A percentile compares a stretch with the other conserved stretches of the same genome.
Evolutionary conservation across 2,329 filamentous ascomycete species (phyloP).

Genomic region (Chaetomiaceae sp.): DNA sequence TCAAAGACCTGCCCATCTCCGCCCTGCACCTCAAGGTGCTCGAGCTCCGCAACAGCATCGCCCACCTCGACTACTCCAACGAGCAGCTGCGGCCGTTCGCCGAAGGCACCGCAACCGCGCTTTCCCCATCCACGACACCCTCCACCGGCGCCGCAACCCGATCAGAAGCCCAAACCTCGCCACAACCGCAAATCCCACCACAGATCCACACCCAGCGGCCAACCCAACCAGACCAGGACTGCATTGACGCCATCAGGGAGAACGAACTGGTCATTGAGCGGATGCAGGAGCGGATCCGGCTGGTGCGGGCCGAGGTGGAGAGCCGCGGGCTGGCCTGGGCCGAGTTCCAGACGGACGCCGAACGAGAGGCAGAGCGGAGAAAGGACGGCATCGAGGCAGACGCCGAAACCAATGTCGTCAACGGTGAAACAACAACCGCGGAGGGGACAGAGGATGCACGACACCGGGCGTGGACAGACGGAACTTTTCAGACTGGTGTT

Average conservation of each 20-base stretch:
- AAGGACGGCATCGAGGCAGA: conserved; percentile 10
- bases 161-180: conserved; percentile 22
- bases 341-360: conserved; percentile 50
- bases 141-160: conserved; percentile 18
- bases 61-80: conserved; percentile 70
- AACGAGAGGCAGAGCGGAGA: conserved; percentile 33
- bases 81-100: conserved; percentile 67
- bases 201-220: no score
- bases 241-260: conserved; percentile 68
- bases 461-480: conserved; percentile 52
- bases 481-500: conserved; percentile 59
- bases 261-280: conserved; percentile 65
- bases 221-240: conserved; percentile 58
- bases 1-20: conserved; percentile 61
- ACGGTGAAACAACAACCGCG: neutral
- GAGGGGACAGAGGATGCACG: conserved; percentile 13
- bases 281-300: conserved; percentile 61
- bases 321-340: conserved; percentile 52
- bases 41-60: conserved; percentile 70
- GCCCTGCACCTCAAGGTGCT: conserved; percentile 69
- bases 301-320: conserved; percentile 63
- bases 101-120: conserved; percentile 40
- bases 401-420: neutral
- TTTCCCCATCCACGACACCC: conserved; percentile 11
- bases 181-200: neutral